phyloP scores from a whole-genome alignment of 1,284 basidiomycete species.

The Ceratobasidium sp. region DNA sequence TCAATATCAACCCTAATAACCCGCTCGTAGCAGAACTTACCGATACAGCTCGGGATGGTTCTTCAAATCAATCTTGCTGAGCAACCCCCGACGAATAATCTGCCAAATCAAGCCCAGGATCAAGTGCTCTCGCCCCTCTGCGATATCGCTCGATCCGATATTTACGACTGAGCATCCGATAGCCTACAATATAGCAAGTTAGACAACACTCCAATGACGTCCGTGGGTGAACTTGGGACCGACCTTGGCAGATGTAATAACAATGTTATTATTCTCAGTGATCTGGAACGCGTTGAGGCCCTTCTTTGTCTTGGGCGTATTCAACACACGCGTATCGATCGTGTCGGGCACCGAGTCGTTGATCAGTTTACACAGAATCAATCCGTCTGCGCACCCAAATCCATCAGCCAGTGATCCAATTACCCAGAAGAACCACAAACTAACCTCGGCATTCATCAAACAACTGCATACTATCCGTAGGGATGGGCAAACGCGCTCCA shows the following conservation, averaged over 20 bases:
- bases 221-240: not conserved
- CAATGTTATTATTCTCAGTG: constrained; percentile 99
- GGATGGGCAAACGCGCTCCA: constrained; percentile 86
- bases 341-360: constrained; percentile 99
- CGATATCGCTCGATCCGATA: constrained; percentile 92
- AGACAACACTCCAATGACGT: not conserved
- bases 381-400: constrained; percentile 68
- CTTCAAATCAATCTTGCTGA: constrained; percentile 97
- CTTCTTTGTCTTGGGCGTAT: constrained; percentile 81
- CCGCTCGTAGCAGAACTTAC: not conserved
- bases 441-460: constrained; percentile 90
- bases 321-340: constrained; percentile 97
- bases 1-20: not conserved
- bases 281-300: constrained; percentile 96
- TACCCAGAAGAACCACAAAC: constrained; percentile 37
- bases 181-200: constrained; percentile 56
- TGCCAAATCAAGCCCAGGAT: constrained; percentile 99
- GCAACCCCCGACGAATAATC: constrained; percentile 92
- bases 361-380: constrained; percentile 97
- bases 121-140: constrained; percentile 94
- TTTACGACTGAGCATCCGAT: constrained; percentile 99
- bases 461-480: constrained; percentile 98
- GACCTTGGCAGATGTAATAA: constrained; percentile 92
- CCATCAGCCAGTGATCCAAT: not conserved
- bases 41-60: constrained; percentile 97